Evolutionary conservation across 805 yeast species (phyloP), one percentile per base, ranked within the genome.

Genomic region (Saturnispora hagleri): DNA sequence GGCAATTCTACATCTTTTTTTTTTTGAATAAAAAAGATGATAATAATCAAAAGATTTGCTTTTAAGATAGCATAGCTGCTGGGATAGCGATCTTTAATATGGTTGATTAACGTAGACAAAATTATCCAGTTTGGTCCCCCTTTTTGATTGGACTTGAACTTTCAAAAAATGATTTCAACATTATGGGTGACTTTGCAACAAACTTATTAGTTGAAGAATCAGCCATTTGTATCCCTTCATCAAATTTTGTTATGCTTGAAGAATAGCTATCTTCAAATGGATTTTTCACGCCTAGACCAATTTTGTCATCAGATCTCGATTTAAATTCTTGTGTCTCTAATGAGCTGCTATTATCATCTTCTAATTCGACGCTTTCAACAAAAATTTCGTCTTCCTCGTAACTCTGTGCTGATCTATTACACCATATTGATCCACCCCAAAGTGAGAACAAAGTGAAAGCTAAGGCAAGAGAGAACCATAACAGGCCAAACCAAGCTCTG

Each of bases 381-480:
- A 17, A 7, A 17, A 38, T 8, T 38, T 38, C 42, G 8, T 20
- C n/a, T 3, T 38, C 22, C 9, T 38, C n/a, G 2, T 20, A 2
- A 0, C 18, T 40, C 20, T 45, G 42, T 9, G 43, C 43, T 2
- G 80, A 79, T 48, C 77, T 73, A 7, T 78, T 75, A 66, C 83
- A 81, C 85, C 86, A 73, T 15, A 66, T 55, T 2, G 75, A 73
- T 7, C 75, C 74, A 7, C 65, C 68, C 77, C 77, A 73, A 2
- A 55, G 18, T 8, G 20, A 54, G 48, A 31, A 62, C 15, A 8
- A 58, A 34, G 10, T 59, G 35, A 56, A 52, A 55, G 40, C 52
- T 60, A 46, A 69, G 60, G 1, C 68, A 55, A 4, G 67, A 12
- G 79, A 79, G 76, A 6, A 71, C 57, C 2, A 77, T 35, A 26